Base-by-base conservation (phyloP, 1,284 basidiomycete genomes). In the Cystobasidiaceae sp. region DNA sequence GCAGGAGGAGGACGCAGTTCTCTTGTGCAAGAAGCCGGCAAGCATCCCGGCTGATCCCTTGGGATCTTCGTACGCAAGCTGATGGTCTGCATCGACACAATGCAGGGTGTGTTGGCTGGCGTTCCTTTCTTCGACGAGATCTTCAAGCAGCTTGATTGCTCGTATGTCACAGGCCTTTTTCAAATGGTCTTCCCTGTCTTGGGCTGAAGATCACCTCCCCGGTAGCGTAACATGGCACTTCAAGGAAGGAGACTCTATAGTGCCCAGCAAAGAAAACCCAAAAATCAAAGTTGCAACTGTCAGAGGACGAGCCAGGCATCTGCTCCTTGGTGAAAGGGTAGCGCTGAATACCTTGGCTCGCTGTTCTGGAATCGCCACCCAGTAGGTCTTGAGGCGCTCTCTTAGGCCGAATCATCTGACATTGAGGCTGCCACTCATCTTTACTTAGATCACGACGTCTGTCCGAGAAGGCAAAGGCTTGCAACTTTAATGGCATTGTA, bases 71-170 rank as follows among this genome's bases (percentile, higher is more conserved):
- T n/a, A n/a, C n/a, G n/a, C n/a, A n/a, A n/a, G n/a, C n/a, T n/a
- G n/a, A n/a, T n/a, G n/a, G n/a, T n/a, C n/a, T n/a, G n/a, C n/a
- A n/a, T n/a, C n/a, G n/a, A n/a, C 66, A n/a, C n/a, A n/a, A n/a
- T n/a, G n/a, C n/a, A 81, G 78, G 93, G 92, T 15, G 86, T 97
- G 25, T 82, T 99, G 3, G 94, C 96, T 1, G 94, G 94, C 50
- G 88, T 87, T 6, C 96, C 96, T 0, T 99, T 99, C 79, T 91
- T 97, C 72, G 86, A 90, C 45, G 92, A 97, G 77, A 85, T 98
- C 50, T 98, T 98, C 77, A 78, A 80, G 50, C 90, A 93, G 74
- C 83, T 97, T 27, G 90, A 84, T 39, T 98, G 94, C 85, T 79
- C 83, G 91, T 93, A 77, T 77, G 90, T 84, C n/a, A n/a, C n/a